A percentile compares a stretch with the other conserved stretches of the same genome.
phyloP scores from a whole-genome alignment of 768 basidiomycete species.

The Hygrocybe coccinea region DNA sequence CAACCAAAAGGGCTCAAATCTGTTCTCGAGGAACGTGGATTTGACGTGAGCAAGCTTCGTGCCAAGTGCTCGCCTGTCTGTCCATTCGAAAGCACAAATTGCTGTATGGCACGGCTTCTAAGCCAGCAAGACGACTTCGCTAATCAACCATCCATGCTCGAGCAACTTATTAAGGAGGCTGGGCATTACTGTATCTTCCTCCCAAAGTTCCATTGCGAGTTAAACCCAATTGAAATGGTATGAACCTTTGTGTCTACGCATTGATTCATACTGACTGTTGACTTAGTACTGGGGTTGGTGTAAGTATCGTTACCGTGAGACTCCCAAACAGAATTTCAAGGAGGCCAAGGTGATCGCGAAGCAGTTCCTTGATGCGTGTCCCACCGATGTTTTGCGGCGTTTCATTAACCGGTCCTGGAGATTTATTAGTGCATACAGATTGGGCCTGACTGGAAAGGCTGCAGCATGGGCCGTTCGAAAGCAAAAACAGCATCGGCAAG shows the following conservation, averaged over 20 bases:
- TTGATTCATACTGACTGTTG: neutral
- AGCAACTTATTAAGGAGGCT: slow-evolving; percentile 19
- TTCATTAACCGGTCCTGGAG: slow-evolving; percentile 36
- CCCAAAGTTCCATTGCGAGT: slow-evolving; percentile 36
- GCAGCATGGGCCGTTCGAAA: slow-evolving; percentile 37
- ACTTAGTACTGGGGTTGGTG: slow-evolving; percentile 29
- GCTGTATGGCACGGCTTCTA: slow-evolving; percentile 30
- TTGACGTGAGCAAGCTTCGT: slow-evolving; percentile 26
- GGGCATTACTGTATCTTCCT: slow-evolving; percentile 33
- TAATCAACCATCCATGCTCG: slow-evolving; percentile 26
- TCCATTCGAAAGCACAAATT: slow-evolving; percentile 21
- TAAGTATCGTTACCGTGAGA: slow-evolving; percentile 33
- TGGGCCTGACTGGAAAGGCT: slow-evolving; percentile 33
- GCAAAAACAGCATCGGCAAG: slow-evolving; percentile 30
- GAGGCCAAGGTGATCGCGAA: slow-evolving; percentile 26
- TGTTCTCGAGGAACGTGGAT: slow-evolving; percentile 37
- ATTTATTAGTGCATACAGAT: slow-evolving; percentile 34
- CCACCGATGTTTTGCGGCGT: slow-evolving; percentile 29
- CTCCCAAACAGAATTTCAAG: slow-evolving; percentile 28
- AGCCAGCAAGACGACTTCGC: slow-evolving; percentile 31
- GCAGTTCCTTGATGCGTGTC: slow-evolving; percentile 32
- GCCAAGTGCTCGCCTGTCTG: slow-evolving; percentile 23
- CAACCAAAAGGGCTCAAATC: neutral
- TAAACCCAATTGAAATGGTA: slow-evolving; percentile 39
- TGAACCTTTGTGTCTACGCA: slow-evolving; percentile 5